A percentile compares a stretch with the other conserved stretches of the same genome.
Evolutionary conservation across 495 filamentous ascomycete genomes (phyloP).

Genomic region (Evernia prunastri): DNA sequence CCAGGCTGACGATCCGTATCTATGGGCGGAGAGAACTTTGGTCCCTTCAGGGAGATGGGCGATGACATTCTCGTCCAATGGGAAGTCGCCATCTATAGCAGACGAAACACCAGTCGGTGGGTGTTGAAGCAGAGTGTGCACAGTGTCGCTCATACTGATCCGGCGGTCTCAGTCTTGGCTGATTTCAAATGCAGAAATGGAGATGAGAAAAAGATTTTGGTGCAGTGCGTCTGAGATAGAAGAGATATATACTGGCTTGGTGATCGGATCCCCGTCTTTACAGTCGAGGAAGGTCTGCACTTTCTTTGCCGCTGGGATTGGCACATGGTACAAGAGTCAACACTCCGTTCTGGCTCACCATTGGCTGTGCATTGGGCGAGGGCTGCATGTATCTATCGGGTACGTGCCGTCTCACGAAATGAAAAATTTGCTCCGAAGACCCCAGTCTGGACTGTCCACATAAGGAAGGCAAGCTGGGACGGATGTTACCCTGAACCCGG

Average conservation of each 20-base stretch:
- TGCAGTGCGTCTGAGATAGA: background rate
- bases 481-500: no score
- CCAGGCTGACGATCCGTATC: constrained; percentile 15
- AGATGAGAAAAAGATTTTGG: background rate
- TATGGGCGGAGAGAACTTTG: constrained; percentile 16
- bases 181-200: background rate
- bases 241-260: background rate
- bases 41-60: constrained; percentile 14
- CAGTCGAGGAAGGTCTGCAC: background rate
- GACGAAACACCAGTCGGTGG: background rate
- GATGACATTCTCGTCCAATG: constrained; percentile 11
- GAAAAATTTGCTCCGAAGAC: background rate
- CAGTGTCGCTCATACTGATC: background rate
- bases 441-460: background rate
- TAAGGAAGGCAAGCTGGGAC: background rate
- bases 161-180: background rate
- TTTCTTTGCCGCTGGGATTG: background rate
- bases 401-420: background rate
- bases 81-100: background rate
- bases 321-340: no score
- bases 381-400: no score
- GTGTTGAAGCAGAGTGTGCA: background rate
- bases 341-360: no score
- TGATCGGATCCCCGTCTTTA: background rate
- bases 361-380: no score